Percentiles rank a stretch among this genome's conserved stretches.
These are phyloP conservation scores for Pythium volutum DNA, from an alignment of 352 stramenopile genomes.

Conservation along the genomic window DNA sequence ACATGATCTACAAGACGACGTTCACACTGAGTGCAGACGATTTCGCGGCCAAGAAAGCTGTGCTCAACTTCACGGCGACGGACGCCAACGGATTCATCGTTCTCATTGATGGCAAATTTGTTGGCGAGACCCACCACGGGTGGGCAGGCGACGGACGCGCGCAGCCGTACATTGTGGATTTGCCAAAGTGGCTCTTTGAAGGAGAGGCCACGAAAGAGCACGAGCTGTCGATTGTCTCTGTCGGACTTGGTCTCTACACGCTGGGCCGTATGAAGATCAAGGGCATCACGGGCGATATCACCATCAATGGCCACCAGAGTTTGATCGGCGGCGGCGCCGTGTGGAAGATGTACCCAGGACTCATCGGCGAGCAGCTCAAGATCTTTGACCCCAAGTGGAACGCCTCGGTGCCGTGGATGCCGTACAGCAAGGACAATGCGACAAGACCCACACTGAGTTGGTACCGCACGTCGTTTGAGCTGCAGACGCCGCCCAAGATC, in stretches of 20 bases:
- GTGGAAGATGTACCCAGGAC: slow-evolving; percentile 59
- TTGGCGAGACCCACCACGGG: slow-evolving; percentile 39
- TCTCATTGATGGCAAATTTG: slow-evolving; percentile 43
- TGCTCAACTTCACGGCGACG: slow-evolving; percentile 48
- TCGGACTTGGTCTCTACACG: slow-evolving; percentile 59
- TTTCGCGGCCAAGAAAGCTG: neutral
- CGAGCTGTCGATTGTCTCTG: slow-evolving; percentile 44
- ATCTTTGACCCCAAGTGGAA: slow-evolving; percentile 49
- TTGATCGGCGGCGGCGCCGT: slow-evolving; percentile 21
- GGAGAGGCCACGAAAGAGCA: slow-evolving; percentile 16
- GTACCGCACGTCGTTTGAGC: slow-evolving; percentile 48
- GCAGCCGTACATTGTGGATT: slow-evolving; percentile 37
- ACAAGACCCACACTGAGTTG: slow-evolving; percentile 41
- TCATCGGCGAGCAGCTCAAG: slow-evolving; percentile 64
- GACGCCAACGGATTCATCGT: slow-evolving; percentile 55
- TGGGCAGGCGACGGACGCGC: slow-evolving; percentile 57
- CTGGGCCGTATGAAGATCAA: slow-evolving; percentile 55
- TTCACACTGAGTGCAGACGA: slow-evolving; percentile 24
- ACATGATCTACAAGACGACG: slow-evolving; percentile 60
- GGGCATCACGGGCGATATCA: slow-evolving; percentile 50
- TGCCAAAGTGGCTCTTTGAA: slow-evolving; percentile 32
- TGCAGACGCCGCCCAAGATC: slow-evolving; percentile 19
- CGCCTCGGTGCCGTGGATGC: slow-evolving; percentile 47
- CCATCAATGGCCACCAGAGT: slow-evolving; percentile 34
- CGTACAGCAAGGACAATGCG: slow-evolving; percentile 1